Percentiles rank a stretch among this genome's conserved stretches.
phyloP scores from a whole-genome alignment of 768 basidiomycete species.

The Coprinopsis cinerea region DNA sequence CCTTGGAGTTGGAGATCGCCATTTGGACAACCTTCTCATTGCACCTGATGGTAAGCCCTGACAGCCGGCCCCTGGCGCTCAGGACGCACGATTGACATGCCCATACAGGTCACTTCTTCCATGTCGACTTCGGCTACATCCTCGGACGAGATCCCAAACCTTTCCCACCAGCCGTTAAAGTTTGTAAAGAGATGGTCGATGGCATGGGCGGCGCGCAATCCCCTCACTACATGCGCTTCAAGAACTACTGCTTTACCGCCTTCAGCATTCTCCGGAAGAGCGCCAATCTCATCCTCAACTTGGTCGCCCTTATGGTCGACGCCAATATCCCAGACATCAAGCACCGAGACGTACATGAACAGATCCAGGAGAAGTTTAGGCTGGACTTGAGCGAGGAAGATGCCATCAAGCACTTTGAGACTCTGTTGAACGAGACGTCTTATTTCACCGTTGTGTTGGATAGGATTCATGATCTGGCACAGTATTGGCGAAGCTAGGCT shows the following conservation, averaged over 20 bases:
- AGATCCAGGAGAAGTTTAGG: constrained; percentile 96
- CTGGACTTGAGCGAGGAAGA: constrained; percentile 93
- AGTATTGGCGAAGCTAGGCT: constrained; percentile 75
- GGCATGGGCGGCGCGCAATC: constrained; percentile 98
- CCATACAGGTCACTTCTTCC: constrained; percentile 91
- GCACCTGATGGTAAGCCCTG: constrained; percentile 72
- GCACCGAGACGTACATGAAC: constrained; percentile 77
- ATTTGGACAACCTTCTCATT: constrained; percentile 90
- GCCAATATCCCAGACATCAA: constrained; percentile 98
- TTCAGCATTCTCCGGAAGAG: constrained; percentile 95
- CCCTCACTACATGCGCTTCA: constrained; percentile 94
- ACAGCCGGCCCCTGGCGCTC: too few relatives aligned
- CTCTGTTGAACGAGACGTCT: constrained; percentile 87
- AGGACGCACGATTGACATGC: not conserved
- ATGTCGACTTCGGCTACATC: constrained; percentile 98
- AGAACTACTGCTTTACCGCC: constrained; percentile 95
- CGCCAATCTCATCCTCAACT: constrained; percentile 93
- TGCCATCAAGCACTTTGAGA: constrained; percentile 96
- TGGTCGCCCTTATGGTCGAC: constrained; percentile 95
- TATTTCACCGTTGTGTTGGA: constrained; percentile 92
- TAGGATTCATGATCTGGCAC: constrained; percentile 86
- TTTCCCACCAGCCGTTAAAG: constrained; percentile 95
- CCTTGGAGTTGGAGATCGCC: constrained; percentile 94
- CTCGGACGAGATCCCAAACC: constrained; percentile 96
- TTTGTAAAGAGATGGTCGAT: constrained; percentile 99